A percentile compares a stretch with the other conserved stretches of the same genome.
phyloP scores from a whole-genome alignment of 2,329 filamentous ascomycete genomes.

The Phyllosticta citriasiana region DNA sequence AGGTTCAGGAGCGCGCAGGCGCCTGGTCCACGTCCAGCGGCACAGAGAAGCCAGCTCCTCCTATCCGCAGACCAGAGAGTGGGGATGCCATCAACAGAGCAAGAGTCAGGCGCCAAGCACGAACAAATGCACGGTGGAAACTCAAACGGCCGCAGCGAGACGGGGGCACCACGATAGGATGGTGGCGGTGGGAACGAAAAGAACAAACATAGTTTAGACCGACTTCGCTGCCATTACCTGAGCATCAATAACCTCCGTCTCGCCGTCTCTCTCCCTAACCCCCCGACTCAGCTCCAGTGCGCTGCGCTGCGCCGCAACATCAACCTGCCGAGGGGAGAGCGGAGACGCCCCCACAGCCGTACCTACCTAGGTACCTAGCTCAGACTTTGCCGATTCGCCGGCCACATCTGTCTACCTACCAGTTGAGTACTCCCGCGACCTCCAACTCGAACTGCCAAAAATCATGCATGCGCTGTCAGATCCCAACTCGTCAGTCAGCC shows the following conservation, averaged over 20 bases:
- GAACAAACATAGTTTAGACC: too few relatives aligned
- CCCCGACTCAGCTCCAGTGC: neutral
- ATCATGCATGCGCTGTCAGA: neutral
- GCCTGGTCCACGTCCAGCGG: neutral
- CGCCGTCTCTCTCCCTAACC: too few relatives aligned
- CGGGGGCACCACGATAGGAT: too few relatives aligned
- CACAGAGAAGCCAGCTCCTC: neutral
- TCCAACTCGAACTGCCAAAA: neutral
- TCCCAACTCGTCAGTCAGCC: conserved; percentile 1
- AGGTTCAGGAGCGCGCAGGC: neutral
- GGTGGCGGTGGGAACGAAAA: too few relatives aligned
- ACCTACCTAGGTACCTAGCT: too few relatives aligned
- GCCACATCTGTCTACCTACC: too few relatives aligned
- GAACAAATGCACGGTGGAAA: neutral
- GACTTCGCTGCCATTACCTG: neutral
- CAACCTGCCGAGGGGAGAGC: neutral
- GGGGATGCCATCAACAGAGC: neutral
- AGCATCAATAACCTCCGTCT: neutral
- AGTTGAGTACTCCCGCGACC: neutral
- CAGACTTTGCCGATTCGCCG: too few relatives aligned
- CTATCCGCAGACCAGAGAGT: neutral
- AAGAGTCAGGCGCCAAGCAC: neutral
- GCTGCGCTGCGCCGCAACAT: neutral
- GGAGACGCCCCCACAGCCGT: too few relatives aligned
- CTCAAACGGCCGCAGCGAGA: neutral